Percentiles rank a stretch among this genome's conserved stretches.
These are phyloP conservation scores for Gracilariopsis chorda DNA, from an alignment of 23 red algal species.

Conservation along the genomic window DNA sequence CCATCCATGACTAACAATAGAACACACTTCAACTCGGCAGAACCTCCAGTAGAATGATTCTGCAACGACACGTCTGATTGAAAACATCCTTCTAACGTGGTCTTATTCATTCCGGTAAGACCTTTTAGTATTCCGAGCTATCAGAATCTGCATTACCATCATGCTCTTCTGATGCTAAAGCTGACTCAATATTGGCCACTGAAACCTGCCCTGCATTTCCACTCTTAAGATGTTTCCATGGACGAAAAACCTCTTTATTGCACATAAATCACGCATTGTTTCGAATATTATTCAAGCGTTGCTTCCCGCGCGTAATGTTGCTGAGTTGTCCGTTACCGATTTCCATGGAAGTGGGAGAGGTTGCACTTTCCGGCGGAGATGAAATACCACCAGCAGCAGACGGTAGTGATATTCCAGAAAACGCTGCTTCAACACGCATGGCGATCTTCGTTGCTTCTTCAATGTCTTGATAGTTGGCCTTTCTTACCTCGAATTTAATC, in stretches of 20 bases:
- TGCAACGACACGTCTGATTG: not conserved
- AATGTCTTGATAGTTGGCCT: too few species aligned
- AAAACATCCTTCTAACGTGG: constrained; percentile 2
- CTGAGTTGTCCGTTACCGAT: not conserved
- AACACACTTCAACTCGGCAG: too few species aligned
- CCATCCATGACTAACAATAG: too few species aligned
- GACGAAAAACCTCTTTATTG: not conserved
- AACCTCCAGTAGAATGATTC: too few species aligned
- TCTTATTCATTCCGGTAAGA: not conserved
- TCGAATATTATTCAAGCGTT: not conserved
- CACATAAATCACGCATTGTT: constrained; percentile 16
- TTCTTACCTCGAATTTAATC: too few species aligned
- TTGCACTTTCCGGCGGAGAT: not conserved
- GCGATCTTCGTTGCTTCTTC: too few species aligned
- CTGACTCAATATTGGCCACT: not conserved
- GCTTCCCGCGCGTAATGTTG: not conserved
- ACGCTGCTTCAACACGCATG: too few species aligned
- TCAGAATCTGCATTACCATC: not conserved
- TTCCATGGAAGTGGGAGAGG: not conserved
- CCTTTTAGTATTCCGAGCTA: not conserved
- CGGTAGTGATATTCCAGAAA: too few species aligned
- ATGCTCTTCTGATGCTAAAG: not conserved
- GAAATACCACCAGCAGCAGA: too few species aligned
- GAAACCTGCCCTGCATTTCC: not conserved
- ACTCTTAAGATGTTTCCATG: not conserved